Evolutionary conservation across 1,284 basidiomycete species (phyloP).

Genomic region (Ustilago loliicola): DNA sequence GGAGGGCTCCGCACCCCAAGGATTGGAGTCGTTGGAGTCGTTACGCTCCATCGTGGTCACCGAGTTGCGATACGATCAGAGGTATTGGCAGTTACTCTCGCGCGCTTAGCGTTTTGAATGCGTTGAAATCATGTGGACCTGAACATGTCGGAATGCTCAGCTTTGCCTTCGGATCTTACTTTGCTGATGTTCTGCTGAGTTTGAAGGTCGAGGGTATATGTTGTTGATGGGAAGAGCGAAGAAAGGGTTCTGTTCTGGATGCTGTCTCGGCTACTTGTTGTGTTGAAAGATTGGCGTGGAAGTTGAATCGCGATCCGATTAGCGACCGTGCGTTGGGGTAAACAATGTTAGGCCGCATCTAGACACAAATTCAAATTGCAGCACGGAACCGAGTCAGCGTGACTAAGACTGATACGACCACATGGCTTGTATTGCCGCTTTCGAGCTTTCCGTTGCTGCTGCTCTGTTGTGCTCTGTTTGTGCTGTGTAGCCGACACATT

Average conservation of each 20-base stretch:
- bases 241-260: not conserved
- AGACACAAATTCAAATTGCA: not conserved
- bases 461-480: not conserved
- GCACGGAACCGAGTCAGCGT: slow-evolving; percentile 23
- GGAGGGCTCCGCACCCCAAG: slow-evolving; percentile 42
- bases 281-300: slow-evolving; percentile 18
- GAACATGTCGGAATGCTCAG: not conserved
- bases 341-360: not conserved
- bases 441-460: not conserved
- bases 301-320: slow-evolving; percentile 3
- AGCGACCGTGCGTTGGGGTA: not conserved
- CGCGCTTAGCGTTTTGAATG: not conserved
- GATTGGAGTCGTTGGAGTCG: slow-evolving; percentile 35
- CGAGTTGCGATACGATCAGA: not conserved
- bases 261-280: slow-evolving; percentile 17
- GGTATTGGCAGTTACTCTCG: not conserved
- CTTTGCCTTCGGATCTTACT: not conserved
- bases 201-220: not conserved
- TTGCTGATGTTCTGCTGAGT: not conserved
- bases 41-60: slow-evolving; percentile 26
- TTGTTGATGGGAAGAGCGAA: not conserved
- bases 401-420: slow-evolving; percentile 1
- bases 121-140: not conserved
- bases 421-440: slow-evolving; percentile 31
- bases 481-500: not conserved